Evolutionary conservation across 2,329 filamentous ascomycete genomes (phyloP).

Genomic region (Trichoderma brevicompactum): DNA sequence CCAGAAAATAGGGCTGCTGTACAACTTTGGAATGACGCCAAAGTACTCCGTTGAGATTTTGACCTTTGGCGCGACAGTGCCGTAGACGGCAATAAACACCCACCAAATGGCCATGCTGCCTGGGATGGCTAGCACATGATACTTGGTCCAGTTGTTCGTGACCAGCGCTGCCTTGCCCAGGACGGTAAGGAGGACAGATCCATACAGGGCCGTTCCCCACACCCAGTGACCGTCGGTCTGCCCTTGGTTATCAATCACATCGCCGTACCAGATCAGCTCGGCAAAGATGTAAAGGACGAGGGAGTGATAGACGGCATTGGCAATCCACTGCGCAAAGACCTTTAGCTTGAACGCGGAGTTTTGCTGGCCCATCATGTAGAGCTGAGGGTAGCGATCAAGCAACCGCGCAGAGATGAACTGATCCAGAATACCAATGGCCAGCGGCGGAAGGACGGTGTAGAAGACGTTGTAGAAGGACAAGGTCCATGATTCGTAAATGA

Average conservation of each 20-base stretch:
- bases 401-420: conserved; percentile 95
- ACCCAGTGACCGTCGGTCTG: conserved; percentile 92
- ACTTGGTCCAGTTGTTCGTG: conserved; percentile 99
- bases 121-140: conserved; percentile 92
- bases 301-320: conserved; percentile 94
- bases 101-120: conserved; percentile 93
- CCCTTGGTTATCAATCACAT: conserved; percentile 78
- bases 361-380: conserved; percentile 91
- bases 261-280: conserved; percentile 79
- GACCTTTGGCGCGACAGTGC: conserved; percentile 79
- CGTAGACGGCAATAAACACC: conserved; percentile 86
- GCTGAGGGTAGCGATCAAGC: conserved; percentile 91
- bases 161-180: conserved; percentile 93
- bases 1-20: conserved; percentile 86
- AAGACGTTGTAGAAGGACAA: conserved; percentile 99
- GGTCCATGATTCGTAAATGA: conserved; percentile 99
- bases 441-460: conserved; percentile 90
- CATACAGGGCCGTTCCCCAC: conserved; percentile 95
- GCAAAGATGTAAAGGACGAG: conserved; percentile 87
- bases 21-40: conserved; percentile 80
- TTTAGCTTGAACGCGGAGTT: conserved; percentile 93
- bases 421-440: conserved; percentile 94
- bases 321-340: conserved; percentile 91
- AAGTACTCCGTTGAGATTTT: conserved; percentile 82
- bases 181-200: conserved; percentile 88